Percentiles rank a stretch among this genome's conserved stretches.
Conservation (phyloP, 352 stramenopile genomes). For the Pythium biforme region DNA sequence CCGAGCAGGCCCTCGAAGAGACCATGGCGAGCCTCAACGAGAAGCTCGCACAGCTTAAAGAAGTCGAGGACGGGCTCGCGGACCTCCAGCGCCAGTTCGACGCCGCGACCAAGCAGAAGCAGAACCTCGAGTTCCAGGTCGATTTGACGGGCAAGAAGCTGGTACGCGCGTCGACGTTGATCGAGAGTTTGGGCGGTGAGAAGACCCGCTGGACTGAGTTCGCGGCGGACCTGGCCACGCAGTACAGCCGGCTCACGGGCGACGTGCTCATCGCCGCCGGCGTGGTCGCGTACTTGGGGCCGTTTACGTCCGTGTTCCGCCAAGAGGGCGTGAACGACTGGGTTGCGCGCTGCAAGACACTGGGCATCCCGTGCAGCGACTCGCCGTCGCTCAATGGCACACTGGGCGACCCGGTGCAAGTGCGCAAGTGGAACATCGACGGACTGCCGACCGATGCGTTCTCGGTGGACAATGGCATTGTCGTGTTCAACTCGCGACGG, state of each 20-base stretch:
- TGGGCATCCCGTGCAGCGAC: slow-evolving; percentile 84
- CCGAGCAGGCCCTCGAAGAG: slow-evolving; percentile 82
- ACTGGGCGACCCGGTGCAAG: slow-evolving; percentile 89
- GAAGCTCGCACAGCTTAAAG: slow-evolving; percentile 90
- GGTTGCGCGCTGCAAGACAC: slow-evolving; percentile 71
- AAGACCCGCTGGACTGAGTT: slow-evolving; percentile 92
- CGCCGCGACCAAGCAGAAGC: slow-evolving; percentile 88
- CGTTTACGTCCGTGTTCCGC: slow-evolving; percentile 90
- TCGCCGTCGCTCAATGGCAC: slow-evolving; percentile 83
- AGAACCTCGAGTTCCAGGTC: slow-evolving; percentile 91
- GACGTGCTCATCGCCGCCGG: slow-evolving; percentile 92
- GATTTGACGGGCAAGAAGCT: slow-evolving; percentile 94
- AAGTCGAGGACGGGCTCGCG: slow-evolving; percentile 89
- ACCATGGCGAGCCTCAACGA: slow-evolving; percentile 90
- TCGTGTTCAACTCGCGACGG: slow-evolving; percentile 92
- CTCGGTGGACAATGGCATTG: slow-evolving; percentile 94
- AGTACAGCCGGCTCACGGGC: slow-evolving; percentile 90
- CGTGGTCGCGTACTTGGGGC: slow-evolving; percentile 91
- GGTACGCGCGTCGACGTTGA: slow-evolving; percentile 89
- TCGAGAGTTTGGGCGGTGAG: slow-evolving; percentile 92
- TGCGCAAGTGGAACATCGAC: slow-evolving; percentile 95
- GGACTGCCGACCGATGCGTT: slow-evolving; percentile 93
- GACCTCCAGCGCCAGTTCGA: slow-evolving; percentile 88
- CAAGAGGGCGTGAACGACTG: slow-evolving; percentile 78
- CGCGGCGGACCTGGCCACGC: slow-evolving; percentile 65